These are phyloP conservation scores for Thermoascus crustaceus DNA, from an alignment of 2,329 filamentous ascomycete species.

Conservation along the genomic window DNA sequence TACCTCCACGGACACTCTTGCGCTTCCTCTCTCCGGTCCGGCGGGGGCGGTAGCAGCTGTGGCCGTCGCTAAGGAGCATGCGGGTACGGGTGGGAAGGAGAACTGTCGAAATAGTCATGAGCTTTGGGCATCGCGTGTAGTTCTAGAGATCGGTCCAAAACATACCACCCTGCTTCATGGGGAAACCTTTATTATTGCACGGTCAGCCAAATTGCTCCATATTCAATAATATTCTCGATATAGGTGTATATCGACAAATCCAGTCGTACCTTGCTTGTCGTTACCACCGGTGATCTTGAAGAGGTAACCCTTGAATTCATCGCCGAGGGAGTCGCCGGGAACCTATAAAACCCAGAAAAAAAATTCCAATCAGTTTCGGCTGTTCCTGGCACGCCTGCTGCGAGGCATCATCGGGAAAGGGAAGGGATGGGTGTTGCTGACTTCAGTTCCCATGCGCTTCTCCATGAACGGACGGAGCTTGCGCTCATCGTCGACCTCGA, in stretches of 20 bases:
- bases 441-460: conserved; percentile 67
- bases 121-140: conserved; percentile 19
- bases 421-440: conserved; percentile 24
- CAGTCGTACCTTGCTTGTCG: conserved; percentile 84
- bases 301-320: conserved; percentile 99
- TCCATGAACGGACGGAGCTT: conserved; percentile 99
- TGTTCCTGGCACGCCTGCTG: conserved; percentile 12
- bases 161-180: conserved; percentile 95
- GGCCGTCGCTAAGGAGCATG: conserved; percentile 88
- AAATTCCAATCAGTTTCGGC: conserved; percentile 25
- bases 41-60: conserved; percentile 99
- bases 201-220: conserved; percentile 21
- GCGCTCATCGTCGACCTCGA: conserved; percentile 99
- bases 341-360: conserved; percentile 52
- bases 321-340: conserved; percentile 85
- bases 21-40: conserved; percentile 98
- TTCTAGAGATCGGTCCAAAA: conserved; percentile 21
- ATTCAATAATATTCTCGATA: not conserved
- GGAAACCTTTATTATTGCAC: conserved; percentile 58
- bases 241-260: not conserved
- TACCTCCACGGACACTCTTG: conserved; percentile 85
- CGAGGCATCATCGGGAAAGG: conserved; percentile 7
- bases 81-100: conserved; percentile 96
- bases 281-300: conserved; percentile 99
- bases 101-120: conserved; percentile 37